Evolutionary conservation across 176 grass and related monocot genomes (phyloP), one percentile per base, ranked within the genome.

Genomic region (Chrysopogon serrulatus): DNA sequence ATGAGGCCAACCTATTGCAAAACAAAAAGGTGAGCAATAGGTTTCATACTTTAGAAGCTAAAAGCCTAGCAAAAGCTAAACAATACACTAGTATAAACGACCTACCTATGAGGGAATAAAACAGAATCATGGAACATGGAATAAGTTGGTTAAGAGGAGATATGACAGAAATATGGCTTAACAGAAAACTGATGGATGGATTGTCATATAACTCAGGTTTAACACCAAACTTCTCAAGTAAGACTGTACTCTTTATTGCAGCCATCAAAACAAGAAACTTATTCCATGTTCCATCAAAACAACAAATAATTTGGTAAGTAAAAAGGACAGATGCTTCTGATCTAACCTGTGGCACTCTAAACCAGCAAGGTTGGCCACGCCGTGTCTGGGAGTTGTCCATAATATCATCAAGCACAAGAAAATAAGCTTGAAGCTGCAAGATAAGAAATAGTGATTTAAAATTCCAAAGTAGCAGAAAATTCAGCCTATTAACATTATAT

Each of bases 381-480:
- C 96, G 88, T 39, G 96, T 99, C 28, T 96, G 87, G 34, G 96
- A 96, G 40, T 89, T 90, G 71, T 99, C 96, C 96, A 99, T 99
- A 42, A 99, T 99, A 89, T 99, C 96, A 82, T 99, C 96, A 82
- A 99, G 84, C 69, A 96, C 93, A 66, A 99, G 87, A 89, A 99
- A 99, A 89, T 94, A 99, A 53, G 96, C 96, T 90, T 99, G 96
- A 84, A 99, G 91, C 96, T 99, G 90, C 28, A 74, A 65, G 73
- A 51, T 75, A 62, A 62, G 54, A 31, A 71, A 86, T 53, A 47
- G 35, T 12, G 9, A 83, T 75, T 33, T 68, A 49, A 13, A 15
- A 61, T 4, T 3, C 10, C 32, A 79, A 42, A 21, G 69, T 75
- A 87, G 15, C 31, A 51, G 7, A 42, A 15, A 41, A 67, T 39